Evolutionary conservation across 805 yeast genomes (phyloP).

Genomic region (Teunomyces lycoperdinae): DNA sequence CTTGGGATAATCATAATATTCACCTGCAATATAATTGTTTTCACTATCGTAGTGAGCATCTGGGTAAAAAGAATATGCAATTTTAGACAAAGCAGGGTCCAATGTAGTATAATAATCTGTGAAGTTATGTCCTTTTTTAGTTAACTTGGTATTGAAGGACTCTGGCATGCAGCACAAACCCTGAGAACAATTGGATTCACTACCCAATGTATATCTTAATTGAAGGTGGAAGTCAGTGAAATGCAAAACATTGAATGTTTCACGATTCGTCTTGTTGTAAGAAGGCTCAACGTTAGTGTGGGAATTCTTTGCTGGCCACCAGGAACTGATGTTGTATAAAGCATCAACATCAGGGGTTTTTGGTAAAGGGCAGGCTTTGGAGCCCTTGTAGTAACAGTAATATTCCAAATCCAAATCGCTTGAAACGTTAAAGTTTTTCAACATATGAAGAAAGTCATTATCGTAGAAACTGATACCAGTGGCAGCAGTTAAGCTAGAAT

Average conservation of each 20-base stretch:
- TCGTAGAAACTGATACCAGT: conserved; percentile 33
- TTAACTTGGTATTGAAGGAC: conserved; percentile 33
- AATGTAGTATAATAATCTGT: conserved; percentile 23
- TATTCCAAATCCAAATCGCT: conserved; percentile 41
- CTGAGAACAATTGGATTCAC: conserved; percentile 56
- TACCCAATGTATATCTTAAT: conserved; percentile 50
- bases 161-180: conserved; percentile 62
- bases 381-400: conserved; percentile 52
- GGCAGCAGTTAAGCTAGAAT: conserved; percentile 23
- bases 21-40: conserved; percentile 27
- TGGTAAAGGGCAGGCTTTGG: conserved; percentile 48
- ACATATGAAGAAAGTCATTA: conserved; percentile 38
- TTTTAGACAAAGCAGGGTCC: conserved; percentile 10
- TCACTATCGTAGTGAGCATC: conserved; percentile 27
- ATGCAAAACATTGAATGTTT: conserved; percentile 60
- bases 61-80: conserved; percentile 27
- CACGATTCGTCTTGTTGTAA: conserved; percentile 19
- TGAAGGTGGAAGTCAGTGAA: conserved; percentile 66
- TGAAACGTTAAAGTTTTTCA: conserved; percentile 33
- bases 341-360: conserved; percentile 47
- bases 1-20: conserved; percentile 30
- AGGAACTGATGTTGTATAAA: conserved; percentile 26
- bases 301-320: conserved; percentile 37
- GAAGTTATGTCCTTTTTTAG: conserved; percentile 25
- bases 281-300: conserved; percentile 26